A percentile compares a stretch with the other conserved stretches of the same genome.
These are phyloP conservation scores for Epichloe coenophiala DNA, from an alignment of 2,329 filamentous ascomycete genomes.

Conservation along the genomic window DNA sequence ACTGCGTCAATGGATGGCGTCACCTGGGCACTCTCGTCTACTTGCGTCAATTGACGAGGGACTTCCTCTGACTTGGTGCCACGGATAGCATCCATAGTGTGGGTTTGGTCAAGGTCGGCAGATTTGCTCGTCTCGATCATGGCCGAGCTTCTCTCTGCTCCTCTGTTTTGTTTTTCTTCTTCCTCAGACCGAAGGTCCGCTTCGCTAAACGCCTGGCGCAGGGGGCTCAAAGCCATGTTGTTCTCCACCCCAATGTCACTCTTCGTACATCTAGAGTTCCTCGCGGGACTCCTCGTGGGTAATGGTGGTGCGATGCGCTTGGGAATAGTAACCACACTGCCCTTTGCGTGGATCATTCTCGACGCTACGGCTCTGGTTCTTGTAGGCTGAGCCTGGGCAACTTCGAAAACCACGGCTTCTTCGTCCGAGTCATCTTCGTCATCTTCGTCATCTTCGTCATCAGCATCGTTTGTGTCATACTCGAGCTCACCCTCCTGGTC, in stretches of 20 bases:
- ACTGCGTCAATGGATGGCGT: conserved; percentile 1
- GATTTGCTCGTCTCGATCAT: conserved; percentile 1
- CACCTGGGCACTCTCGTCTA: neutral
- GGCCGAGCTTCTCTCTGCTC: neutral
- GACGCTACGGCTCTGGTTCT: conserved; percentile 45
- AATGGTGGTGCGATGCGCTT: conserved; percentile 68
- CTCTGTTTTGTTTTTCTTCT: conserved; percentile 6
- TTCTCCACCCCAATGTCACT: conserved; percentile 49
- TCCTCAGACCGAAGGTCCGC: conserved; percentile 15
- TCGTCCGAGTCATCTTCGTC: conserved; percentile 38
- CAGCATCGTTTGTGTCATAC: conserved; percentile 16
- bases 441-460: conserved; percentile 32
- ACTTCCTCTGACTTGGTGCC: neutral
- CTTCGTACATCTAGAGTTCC: conserved; percentile 39
- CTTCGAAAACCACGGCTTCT: conserved; percentile 56
- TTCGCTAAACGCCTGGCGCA: conserved; percentile 33
- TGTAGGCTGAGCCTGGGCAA: conserved; percentile 44
- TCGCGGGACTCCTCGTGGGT: conserved; percentile 60
- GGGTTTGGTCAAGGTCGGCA: neutral
- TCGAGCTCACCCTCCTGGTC: conserved; percentile 11
- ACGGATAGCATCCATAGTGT: neutral
- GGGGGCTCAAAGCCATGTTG: conserved; percentile 32
- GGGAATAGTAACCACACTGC: conserved; percentile 71
- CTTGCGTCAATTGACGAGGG: neutral
- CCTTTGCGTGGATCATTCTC: conserved; percentile 56